Conservation (phyloP, 306 rosid genomes). For the Sechiopsis laciniata region DNA sequence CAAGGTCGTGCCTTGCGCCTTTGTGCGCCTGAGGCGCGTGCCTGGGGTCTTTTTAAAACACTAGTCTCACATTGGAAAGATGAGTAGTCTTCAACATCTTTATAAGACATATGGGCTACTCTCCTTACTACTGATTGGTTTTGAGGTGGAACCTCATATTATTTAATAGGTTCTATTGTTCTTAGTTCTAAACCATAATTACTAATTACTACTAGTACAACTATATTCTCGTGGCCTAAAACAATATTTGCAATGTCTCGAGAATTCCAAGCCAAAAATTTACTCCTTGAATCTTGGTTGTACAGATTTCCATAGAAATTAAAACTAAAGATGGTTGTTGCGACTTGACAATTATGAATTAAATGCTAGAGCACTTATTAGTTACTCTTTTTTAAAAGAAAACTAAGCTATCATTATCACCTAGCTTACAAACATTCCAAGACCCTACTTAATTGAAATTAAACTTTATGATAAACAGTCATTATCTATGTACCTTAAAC, state of each 20-base stretch:
- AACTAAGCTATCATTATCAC: not conserved
- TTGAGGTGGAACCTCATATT: too few relatives aligned
- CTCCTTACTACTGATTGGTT: too few relatives aligned
- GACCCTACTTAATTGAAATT: not conserved
- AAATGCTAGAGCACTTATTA: not conserved
- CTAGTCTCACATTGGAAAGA: too few relatives aligned
- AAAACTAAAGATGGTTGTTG: not conserved
- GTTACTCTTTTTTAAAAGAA: not conserved
- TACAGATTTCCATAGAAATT: not conserved
- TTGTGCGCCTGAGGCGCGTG: too few relatives aligned
- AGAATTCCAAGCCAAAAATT: conserved; percentile 5
- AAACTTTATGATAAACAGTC: not conserved
- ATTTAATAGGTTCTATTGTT: not conserved
- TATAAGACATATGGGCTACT: too few relatives aligned
- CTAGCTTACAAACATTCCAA: not conserved
- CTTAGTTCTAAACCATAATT: not conserved
- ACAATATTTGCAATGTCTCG: not conserved
- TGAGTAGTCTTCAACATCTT: too few relatives aligned
- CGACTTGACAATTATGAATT: not conserved
- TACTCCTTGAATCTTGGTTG: not conserved
- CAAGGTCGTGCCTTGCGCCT: too few relatives aligned
- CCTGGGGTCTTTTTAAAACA: too few relatives aligned
- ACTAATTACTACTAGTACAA: not conserved
- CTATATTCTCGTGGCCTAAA: not conserved
- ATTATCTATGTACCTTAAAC: not conserved